Conservation (phyloP, 1,284 basidiomycete genomes). For the Cutaneotrichosporon cavernicola region DNA sequence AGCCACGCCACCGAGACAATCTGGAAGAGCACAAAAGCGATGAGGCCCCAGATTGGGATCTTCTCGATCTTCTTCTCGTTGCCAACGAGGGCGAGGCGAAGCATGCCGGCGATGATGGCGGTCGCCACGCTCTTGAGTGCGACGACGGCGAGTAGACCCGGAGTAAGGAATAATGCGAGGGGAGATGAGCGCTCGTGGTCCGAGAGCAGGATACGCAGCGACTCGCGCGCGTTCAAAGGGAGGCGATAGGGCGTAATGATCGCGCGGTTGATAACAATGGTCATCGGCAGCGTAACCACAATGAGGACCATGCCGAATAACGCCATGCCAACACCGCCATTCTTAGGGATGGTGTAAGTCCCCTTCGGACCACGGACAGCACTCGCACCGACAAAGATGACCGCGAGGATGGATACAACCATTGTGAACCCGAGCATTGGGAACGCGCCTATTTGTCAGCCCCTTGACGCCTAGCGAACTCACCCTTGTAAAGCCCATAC, state of each 20-base stretch:
- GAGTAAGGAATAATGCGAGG: constrained; percentile 77
- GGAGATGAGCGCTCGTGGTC: constrained; percentile 76
- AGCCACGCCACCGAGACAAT: constrained; percentile 64
- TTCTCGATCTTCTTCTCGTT: constrained; percentile 7
- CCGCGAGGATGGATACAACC: constrained; percentile 42
- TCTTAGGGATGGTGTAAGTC: constrained; percentile 66
- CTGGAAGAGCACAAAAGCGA: constrained; percentile 62
- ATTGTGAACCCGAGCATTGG: constrained; percentile 69
- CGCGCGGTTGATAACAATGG: constrained; percentile 73
- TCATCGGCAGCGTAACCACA: constrained; percentile 66
- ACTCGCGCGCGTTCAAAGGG: constrained; percentile 62
- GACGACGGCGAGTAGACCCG: constrained; percentile 72
- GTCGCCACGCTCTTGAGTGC: constrained; percentile 65
- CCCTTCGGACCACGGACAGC: constrained; percentile 56
- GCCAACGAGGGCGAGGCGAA: constrained; percentile 26
- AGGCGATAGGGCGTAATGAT: constrained; percentile 83
- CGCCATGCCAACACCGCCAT: constrained; percentile 59
- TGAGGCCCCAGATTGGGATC: constrained; percentile 37
- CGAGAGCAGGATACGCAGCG: constrained; percentile 72
- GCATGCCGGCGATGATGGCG: constrained; percentile 62
- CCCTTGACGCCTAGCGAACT: constrained; percentile 36
- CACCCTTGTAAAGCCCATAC: constrained; percentile 80
- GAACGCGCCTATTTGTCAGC: constrained; percentile 57
- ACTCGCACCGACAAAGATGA: constrained; percentile 51
- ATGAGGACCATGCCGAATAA: constrained; percentile 57